Conservation (phyloP, 805 yeast genomes). For the Myxozyma neglecta region DNA sequence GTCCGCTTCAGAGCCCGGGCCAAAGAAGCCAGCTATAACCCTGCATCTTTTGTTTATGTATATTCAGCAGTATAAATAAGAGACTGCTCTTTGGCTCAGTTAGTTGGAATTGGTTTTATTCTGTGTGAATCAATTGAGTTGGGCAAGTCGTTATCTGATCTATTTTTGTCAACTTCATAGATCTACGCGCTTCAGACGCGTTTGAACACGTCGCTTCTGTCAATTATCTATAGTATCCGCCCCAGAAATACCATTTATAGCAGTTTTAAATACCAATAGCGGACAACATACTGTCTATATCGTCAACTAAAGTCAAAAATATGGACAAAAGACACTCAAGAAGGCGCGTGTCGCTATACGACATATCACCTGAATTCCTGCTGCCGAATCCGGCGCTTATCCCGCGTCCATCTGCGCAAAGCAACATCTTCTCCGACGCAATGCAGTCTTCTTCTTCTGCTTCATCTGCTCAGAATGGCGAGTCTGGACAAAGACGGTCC, state of each 20-base stretch:
- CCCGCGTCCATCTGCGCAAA: constrained; percentile 10
- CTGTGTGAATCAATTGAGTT: no score
- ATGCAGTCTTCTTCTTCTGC: background rate
- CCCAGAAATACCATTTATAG: background rate
- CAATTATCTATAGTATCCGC: no score
- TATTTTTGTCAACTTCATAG: no score
- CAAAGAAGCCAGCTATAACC: no score
- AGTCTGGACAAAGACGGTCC: background rate
- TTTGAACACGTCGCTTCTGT: no score
- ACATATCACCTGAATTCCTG: constrained; percentile 26
- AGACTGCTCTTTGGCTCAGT: no score
- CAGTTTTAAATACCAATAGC: background rate
- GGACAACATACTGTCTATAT: background rate
- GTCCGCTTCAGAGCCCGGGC: no score
- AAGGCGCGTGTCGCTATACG: constrained; percentile 29
- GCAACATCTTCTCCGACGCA: constrained; percentile 2
- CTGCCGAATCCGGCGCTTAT: constrained; percentile 12
- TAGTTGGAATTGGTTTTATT: no score
- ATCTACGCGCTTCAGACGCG: no score
- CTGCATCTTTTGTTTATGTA: no score
- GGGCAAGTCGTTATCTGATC: no score
- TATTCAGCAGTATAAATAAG: no score
- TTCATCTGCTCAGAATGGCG: background rate
- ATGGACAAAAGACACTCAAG: constrained; percentile 3
- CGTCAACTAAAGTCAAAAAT: background rate